Evolutionary conservation across 2,329 filamentous ascomycete genomes (phyloP).

Genomic region (Cladosporium halotolerans): DNA sequence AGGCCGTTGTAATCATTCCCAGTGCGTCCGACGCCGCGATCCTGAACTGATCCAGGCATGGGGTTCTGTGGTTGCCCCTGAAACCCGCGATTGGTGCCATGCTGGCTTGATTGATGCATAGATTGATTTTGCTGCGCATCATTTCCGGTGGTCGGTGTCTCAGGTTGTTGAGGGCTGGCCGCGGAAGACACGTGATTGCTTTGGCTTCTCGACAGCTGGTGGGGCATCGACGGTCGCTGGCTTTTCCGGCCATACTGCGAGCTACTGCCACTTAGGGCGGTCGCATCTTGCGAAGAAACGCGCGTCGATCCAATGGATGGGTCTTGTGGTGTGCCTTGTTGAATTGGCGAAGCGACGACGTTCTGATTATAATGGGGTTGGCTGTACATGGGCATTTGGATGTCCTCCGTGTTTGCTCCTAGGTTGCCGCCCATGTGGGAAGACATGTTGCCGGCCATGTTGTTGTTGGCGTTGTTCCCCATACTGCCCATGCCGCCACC

Average conservation of each 20-base stretch:
- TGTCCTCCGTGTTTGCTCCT: slow-evolving; percentile 20
- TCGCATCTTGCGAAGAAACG: slow-evolving; percentile 25
- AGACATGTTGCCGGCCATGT: slow-evolving; percentile 33
- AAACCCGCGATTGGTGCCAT: slow-evolving; percentile 15
- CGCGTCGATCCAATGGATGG: slow-evolving; percentile 25
- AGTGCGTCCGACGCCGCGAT: slow-evolving; percentile 23
- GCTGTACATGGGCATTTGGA: slow-evolving; percentile 34
- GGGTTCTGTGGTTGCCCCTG: slow-evolving; percentile 28
- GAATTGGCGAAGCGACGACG: slow-evolving; percentile 38
- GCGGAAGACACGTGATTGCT: slow-evolving; percentile 5
- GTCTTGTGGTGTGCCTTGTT: slow-evolving; percentile 13
- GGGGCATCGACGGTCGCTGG: background rate
- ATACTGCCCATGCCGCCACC: background rate
- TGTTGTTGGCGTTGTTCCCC: slow-evolving; percentile 20
- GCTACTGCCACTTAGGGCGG: slow-evolving; percentile 13
- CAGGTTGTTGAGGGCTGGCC: background rate
- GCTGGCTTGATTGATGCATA: background rate
- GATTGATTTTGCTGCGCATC: background rate
- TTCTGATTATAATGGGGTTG: slow-evolving; percentile 34
- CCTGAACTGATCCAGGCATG: slow-evolving; percentile 23
- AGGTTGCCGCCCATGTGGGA: slow-evolving; percentile 18
- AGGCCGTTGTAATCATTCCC: slow-evolving; percentile 20
- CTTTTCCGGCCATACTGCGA: slow-evolving; percentile 22
- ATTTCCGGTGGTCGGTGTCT: background rate
- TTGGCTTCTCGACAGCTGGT: slow-evolving; percentile 7